phyloP scores from a whole-genome alignment of 2,329 filamentous ascomycete genomes.

The Aureobasidium sp. region DNA sequence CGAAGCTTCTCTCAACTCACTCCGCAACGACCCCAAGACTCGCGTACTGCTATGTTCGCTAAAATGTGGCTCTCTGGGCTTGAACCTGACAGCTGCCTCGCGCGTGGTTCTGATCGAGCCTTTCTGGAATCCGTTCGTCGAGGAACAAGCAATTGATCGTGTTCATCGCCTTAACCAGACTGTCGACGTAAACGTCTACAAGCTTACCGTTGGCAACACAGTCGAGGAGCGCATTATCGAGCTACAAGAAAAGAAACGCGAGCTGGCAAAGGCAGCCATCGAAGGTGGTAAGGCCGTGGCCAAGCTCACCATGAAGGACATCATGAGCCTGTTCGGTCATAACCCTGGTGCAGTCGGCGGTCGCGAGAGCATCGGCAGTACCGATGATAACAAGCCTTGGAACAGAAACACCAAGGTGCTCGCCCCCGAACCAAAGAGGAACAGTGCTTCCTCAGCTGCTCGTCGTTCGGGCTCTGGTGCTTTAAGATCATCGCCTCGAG shows the following conservation, averaged over 20 bases:
- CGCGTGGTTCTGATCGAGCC: slow-evolving; percentile 93
- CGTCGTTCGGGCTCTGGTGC: slow-evolving; percentile 8
- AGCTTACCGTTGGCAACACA: slow-evolving; percentile 75
- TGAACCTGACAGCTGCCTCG: slow-evolving; percentile 90
- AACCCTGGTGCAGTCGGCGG: slow-evolving; percentile 47
- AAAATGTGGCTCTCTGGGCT: slow-evolving; percentile 84
- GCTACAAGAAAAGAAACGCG: slow-evolving; percentile 87
- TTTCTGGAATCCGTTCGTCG: slow-evolving; percentile 97
- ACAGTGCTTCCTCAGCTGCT: not conserved
- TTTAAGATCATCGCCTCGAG: not conserved
- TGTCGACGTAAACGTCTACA: slow-evolving; percentile 89
- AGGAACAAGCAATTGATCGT: slow-evolving; percentile 97
- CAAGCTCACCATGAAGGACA: slow-evolving; percentile 88
- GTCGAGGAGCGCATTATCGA: slow-evolving; percentile 95
- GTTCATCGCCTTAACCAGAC: slow-evolving; percentile 98
- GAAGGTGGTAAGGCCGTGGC: slow-evolving; percentile 72
- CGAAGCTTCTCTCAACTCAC: slow-evolving; percentile 71
- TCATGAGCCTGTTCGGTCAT: slow-evolving; percentile 79
- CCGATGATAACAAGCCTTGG: slow-evolving; percentile 29
- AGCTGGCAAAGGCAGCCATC: slow-evolving; percentile 85
- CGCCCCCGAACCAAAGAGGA: slow-evolving; percentile 30
- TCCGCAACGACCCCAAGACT: slow-evolving; percentile 68
- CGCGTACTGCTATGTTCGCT: slow-evolving; percentile 86
- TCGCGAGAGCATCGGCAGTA: slow-evolving; percentile 18
- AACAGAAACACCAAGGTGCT: slow-evolving; percentile 33